Evolutionary conservation across 345 rosid species (phyloP).

Genomic region (Euphorbia tirucalli): DNA sequence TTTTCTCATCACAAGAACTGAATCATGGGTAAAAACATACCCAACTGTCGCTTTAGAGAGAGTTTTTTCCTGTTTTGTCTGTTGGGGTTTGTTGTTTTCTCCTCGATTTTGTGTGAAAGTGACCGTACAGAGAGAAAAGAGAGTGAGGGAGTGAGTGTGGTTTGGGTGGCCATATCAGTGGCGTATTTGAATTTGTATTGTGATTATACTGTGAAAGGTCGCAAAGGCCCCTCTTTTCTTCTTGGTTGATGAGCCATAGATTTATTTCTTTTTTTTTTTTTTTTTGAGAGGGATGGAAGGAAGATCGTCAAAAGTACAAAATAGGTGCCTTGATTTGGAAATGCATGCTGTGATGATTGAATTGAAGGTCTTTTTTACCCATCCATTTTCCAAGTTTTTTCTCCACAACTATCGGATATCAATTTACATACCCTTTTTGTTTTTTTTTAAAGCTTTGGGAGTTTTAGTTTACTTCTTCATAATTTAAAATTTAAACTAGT

Average conservation of each 20-base stretch:
- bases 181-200: background rate
- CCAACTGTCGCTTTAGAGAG: slow-evolving; percentile 11
- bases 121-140: background rate
- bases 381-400: background rate
- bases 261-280: background rate
- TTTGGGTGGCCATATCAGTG: background rate
- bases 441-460: no score
- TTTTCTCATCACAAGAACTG: background rate
- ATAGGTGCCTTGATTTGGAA: slow-evolving; percentile 8
- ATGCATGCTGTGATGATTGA: slow-evolving; percentile 17
- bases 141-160: background rate
- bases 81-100: background rate
- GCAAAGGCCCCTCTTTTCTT: background rate
- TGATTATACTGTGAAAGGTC: slow-evolving; percentile 1
- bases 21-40: background rate
- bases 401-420: background rate
- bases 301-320: background rate
- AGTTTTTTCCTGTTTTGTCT: background rate
- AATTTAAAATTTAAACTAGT: no score
- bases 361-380: background rate
- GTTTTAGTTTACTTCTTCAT: no score
- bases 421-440: no score
- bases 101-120: background rate
- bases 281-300: background rate
- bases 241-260: background rate